These are phyloP conservation scores for Ustilaginoidea virens DNA, from an alignment of 2,329 filamentous ascomycete species.

Conservation along the genomic window DNA sequence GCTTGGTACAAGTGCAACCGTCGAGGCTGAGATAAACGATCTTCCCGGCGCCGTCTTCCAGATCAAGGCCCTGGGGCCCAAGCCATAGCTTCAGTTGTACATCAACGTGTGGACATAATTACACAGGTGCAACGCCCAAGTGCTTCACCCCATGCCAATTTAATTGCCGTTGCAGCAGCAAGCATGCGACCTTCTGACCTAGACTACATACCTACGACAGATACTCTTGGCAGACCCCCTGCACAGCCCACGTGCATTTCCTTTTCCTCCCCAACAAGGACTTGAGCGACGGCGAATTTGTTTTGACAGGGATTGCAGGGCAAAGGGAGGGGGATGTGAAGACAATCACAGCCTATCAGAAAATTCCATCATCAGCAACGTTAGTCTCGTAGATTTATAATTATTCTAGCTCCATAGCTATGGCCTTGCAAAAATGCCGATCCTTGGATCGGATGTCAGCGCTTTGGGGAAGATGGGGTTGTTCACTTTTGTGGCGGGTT, in stretches of 20 bases:
- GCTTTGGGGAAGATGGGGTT: constrained; percentile 14
- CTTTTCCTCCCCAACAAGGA: too few species aligned
- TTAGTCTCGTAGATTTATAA: constrained; percentile 12
- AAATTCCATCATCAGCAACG: constrained; percentile 20
- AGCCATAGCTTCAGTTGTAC: constrained; percentile 30
- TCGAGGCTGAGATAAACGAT: constrained; percentile 79
- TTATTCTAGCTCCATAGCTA: constrained; percentile 21
- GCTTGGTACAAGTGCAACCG: constrained; percentile 77
- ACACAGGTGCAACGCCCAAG: too few species aligned
- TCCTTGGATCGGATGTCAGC: constrained; percentile 13
- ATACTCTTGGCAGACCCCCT: too few species aligned
- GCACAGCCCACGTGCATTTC: too few species aligned
- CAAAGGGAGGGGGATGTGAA: constrained; percentile 5
- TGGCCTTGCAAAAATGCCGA: constrained; percentile 12
- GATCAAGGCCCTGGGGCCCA: constrained; percentile 67
- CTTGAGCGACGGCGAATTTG: neutral
- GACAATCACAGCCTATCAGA: constrained; percentile 21
- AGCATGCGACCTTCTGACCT: too few species aligned
- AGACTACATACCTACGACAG: too few species aligned
- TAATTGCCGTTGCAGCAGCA: too few species aligned
- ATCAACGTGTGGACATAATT: too few species aligned
- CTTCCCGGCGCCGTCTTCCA: constrained; percentile 86
- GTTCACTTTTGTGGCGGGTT: constrained; percentile 79
- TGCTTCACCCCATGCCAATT: too few species aligned
- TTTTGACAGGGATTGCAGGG: too few species aligned